phyloP scores from a whole-genome alignment of 495 filamentous ascomycete species.

The Immersiella caudata region DNA sequence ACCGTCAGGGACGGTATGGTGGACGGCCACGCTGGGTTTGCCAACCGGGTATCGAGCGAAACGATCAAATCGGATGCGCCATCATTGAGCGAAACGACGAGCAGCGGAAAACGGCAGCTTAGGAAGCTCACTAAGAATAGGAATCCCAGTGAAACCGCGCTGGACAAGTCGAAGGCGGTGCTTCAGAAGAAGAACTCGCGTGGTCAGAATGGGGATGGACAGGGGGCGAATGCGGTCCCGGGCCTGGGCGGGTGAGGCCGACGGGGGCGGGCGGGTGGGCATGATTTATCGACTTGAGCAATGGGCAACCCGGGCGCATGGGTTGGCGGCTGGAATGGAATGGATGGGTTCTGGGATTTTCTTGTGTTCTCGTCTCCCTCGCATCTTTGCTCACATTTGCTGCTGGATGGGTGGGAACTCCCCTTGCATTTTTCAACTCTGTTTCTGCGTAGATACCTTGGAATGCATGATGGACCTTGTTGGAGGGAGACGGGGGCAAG shows the following conservation, averaged over 20 bases:
- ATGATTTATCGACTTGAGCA: background rate
- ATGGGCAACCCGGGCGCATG: background rate
- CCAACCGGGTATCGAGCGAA: constrained; percentile 3
- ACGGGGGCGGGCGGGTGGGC: background rate
- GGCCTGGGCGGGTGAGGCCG: background rate
- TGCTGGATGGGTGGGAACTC: background rate
- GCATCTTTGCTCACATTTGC: background rate
- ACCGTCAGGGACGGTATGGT: background rate
- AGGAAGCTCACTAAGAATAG: constrained; percentile 15
- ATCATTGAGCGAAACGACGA: constrained; percentile 3
- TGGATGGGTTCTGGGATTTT: background rate
- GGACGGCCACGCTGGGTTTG: background rate
- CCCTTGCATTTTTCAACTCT: constrained; percentile 4
- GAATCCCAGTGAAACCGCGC: background rate
- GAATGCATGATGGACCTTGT: background rate
- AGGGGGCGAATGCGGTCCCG: background rate
- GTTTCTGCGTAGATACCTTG: constrained; percentile 19
- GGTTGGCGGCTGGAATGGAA: background rate
- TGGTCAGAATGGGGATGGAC: background rate
- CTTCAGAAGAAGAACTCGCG: constrained; percentile 17
- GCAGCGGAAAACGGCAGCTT: constrained; percentile 8
- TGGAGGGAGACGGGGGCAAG: background rate
- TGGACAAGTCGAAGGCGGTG: constrained; percentile 16
- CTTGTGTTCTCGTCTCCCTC: background rate
- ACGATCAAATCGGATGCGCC: constrained; percentile 10